A percentile compares a stretch with the other conserved stretches of the same genome.
phyloP scores from a whole-genome alignment of 768 basidiomycete species.

The Cytidiella melzeri region DNA sequence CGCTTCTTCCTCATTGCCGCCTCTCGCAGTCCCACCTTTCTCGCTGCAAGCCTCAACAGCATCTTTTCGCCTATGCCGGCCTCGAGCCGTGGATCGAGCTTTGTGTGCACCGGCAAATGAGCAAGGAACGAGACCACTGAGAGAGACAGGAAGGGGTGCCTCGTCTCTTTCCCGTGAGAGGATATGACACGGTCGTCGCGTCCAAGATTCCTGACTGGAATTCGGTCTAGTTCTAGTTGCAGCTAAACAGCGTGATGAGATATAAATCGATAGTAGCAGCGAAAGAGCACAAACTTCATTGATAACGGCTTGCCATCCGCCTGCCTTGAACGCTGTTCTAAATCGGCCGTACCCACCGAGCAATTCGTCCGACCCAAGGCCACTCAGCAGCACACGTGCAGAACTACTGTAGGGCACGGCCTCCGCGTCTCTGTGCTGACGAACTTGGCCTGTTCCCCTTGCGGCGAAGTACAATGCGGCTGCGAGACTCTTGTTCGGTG shows the following conservation, averaged over 20 bases:
- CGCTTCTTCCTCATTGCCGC: conserved; percentile 79
- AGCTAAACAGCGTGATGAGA: conserved; percentile 41
- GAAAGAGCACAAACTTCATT: conserved; percentile 80
- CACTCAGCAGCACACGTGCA: conserved; percentile 82
- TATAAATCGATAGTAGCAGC: too few relatives aligned
- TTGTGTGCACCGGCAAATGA: conserved; percentile 70
- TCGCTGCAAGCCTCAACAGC: conserved; percentile 66
- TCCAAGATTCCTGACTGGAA: conserved; percentile 86
- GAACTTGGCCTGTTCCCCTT: conserved; percentile 61
- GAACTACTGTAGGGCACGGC: conserved; percentile 56
- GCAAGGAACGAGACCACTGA: conserved; percentile 74
- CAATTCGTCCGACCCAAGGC: conserved; percentile 92
- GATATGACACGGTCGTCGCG: conserved; percentile 94
- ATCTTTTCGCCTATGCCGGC: conserved; percentile 89
- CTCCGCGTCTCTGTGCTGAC: conserved; percentile 28
- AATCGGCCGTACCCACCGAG: conserved; percentile 93
- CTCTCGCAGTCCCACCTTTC: conserved; percentile 66
- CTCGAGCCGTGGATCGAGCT: conserved; percentile 69
- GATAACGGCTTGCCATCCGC: conserved; percentile 72
- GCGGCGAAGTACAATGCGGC: conserved; percentile 93
- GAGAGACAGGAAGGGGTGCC: conserved; percentile 88
- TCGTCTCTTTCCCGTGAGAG: conserved; percentile 84
- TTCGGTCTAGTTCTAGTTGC: conserved; percentile 82
- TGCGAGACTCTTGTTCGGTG: conserved; percentile 68
- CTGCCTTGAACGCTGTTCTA: conserved; percentile 59